These are phyloP conservation scores for Kluyveromyces marxianus DNA, from an alignment of 1,139 yeast species.

Conservation along the genomic window DNA sequence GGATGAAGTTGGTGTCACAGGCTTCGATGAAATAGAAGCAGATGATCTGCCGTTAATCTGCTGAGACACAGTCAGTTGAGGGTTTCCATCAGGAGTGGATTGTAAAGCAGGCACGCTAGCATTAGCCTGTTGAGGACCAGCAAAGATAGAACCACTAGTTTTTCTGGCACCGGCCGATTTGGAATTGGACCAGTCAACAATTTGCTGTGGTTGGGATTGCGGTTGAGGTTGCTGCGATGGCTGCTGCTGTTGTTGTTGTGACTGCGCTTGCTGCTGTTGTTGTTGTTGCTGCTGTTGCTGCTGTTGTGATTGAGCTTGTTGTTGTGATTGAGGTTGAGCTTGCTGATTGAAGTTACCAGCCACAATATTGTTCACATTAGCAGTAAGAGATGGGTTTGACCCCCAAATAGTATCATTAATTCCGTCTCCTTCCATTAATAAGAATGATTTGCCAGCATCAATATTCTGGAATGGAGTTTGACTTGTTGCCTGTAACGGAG, in stretches of 20 bases:
- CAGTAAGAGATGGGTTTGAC: slow-evolving; percentile 36
- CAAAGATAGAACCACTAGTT: slow-evolving; percentile 1
- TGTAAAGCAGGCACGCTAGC: background rate
- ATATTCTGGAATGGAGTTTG: slow-evolving; percentile 17
- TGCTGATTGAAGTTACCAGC: slow-evolving; percentile 2
- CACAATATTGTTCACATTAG: slow-evolving; percentile 26
- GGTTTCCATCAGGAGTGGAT: background rate
- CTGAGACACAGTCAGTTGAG: background rate
- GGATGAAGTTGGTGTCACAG: slow-evolving; percentile 4
- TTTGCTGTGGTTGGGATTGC: background rate
- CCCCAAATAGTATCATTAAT: slow-evolving; percentile 39
- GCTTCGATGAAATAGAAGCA: slow-evolving; percentile 1
- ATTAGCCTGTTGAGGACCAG: background rate
- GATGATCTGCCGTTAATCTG: slow-evolving; percentile 3
- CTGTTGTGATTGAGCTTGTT: background rate
- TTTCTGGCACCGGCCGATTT: slow-evolving; percentile 1
- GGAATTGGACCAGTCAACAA: slow-evolving; percentile 4
- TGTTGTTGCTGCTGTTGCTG: background rate
- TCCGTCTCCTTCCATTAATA: slow-evolving; percentile 47
- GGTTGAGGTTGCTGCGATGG: slow-evolving; percentile 1
- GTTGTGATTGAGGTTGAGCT: background rate
- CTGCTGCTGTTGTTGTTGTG: slow-evolving; percentile 14
- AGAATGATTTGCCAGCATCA: slow-evolving; percentile 46
- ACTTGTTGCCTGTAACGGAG: slow-evolving; percentile 11
- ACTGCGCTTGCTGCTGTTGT: slow-evolving; percentile 15